These are phyloP conservation scores for Rhododendron molle DNA, from an alignment of 148 eudicot genomes.

Conservation along the genomic window DNA sequence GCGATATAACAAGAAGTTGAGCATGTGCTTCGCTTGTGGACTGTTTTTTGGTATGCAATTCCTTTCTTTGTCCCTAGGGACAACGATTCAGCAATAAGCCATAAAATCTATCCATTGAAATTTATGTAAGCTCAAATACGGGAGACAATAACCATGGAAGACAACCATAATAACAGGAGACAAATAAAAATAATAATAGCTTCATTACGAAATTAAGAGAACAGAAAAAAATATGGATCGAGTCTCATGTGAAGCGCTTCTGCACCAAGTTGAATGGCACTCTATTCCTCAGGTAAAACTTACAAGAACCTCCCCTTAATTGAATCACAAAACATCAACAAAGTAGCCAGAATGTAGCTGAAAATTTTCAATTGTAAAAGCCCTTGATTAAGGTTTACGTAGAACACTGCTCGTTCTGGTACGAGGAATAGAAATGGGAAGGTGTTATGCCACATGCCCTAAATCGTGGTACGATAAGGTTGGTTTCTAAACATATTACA, in stretches of 20 bases:
- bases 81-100: neutral
- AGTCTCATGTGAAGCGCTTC: neutral
- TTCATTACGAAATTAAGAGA: neutral
- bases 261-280: neutral
- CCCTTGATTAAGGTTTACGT: neutral
- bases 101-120: neutral
- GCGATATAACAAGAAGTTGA: neutral
- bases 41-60: neutral
- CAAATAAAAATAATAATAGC: neutral
- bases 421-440: neutral
- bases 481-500: too few relatives aligned
- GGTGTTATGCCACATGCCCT: neutral
- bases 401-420: neutral
- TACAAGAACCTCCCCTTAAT: neutral
- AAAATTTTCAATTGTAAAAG: neutral
- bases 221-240: neutral
- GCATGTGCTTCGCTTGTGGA: neutral
- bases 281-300: neutral
- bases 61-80: neutral
- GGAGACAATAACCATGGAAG: neutral
- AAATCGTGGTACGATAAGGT: too few relatives aligned
- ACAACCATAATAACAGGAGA: neutral
- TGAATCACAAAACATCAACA: neutral
- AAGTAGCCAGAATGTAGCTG: neutral
- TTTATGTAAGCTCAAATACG: neutral